Evolutionary conservation across 202 grass and related monocot species (phyloP).

Genomic region (Panicum hallii): DNA sequence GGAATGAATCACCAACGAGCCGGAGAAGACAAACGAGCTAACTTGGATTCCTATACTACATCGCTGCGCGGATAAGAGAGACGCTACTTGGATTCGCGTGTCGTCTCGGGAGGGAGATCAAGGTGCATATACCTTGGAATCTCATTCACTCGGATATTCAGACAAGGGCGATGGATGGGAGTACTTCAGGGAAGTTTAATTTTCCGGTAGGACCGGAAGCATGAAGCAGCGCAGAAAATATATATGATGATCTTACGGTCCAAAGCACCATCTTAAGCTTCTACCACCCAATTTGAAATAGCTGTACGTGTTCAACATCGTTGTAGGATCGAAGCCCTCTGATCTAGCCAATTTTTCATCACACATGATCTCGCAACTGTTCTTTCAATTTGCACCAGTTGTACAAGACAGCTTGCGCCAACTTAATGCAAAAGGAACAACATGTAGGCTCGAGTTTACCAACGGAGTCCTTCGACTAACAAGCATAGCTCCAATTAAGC

Average conservation of each 20-base stretch:
- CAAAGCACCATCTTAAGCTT: too few relatives aligned
- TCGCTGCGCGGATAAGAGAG: background rate
- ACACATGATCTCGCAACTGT: too few relatives aligned
- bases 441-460: too few relatives aligned
- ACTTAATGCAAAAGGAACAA: background rate
- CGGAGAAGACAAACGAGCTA: background rate
- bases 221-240: too few relatives aligned
- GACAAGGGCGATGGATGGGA: background rate
- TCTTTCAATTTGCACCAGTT: too few relatives aligned
- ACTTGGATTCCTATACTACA: slow-evolving; percentile 37
- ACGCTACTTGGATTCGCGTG: slow-evolving; percentile 16
- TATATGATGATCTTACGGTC: too few relatives aligned
- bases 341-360: too few relatives aligned
- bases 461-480: background rate
- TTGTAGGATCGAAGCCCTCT: too few relatives aligned
- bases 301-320: too few relatives aligned
- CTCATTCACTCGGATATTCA: slow-evolving; percentile 1
- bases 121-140: slow-evolving; percentile 4
- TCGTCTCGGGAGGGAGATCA: background rate
- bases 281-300: too few relatives aligned
- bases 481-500: background rate
- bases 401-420: background rate
- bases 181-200: background rate
- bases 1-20: background rate
- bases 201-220: too few relatives aligned